Conservation (phyloP, 306 rosid species). For the Gynostemma pentaphyllum region DNA sequence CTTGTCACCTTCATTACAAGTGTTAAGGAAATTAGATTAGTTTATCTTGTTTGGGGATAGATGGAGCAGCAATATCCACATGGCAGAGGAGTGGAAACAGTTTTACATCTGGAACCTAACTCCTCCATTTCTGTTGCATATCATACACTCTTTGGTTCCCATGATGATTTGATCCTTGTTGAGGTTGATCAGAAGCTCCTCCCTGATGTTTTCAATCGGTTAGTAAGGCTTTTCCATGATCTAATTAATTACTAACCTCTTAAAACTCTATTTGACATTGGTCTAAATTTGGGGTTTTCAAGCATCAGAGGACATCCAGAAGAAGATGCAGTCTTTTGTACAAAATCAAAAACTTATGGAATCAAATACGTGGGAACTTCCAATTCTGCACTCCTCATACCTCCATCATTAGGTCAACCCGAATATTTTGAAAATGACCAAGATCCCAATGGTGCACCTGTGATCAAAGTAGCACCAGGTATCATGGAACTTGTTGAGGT, state of each 20-base stretch:
- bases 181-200: slow-evolving; percentile 45
- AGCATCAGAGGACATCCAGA: slow-evolving; percentile 80
- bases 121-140: slow-evolving; percentile 51
- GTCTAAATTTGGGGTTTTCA: neutral
- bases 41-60: neutral
- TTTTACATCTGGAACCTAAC: slow-evolving; percentile 40
- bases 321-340: slow-evolving; percentile 84
- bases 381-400: slow-evolving; percentile 75
- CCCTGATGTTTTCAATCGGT: slow-evolving; percentile 38
- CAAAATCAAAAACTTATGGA: slow-evolving; percentile 62
- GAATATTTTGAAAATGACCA: slow-evolving; percentile 22
- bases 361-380: slow-evolving; percentile 84
- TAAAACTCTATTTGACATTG: neutral
- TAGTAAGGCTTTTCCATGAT: neutral
- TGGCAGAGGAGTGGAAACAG: slow-evolving; percentile 39
- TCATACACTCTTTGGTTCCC: slow-evolving; percentile 48
- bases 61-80: slow-evolving; percentile 29
- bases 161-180: slow-evolving; percentile 41
- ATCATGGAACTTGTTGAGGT: slow-evolving; percentile 74
- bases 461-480: slow-evolving; percentile 62
- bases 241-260: neutral
- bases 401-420: slow-evolving; percentile 41
- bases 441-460: slow-evolving; percentile 34
- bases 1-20: no score
- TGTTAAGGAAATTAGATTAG: neutral